These are phyloP conservation scores for Diospyros lotus DNA, from an alignment of 148 eudicot genomes.

Conservation along the genomic window DNA sequence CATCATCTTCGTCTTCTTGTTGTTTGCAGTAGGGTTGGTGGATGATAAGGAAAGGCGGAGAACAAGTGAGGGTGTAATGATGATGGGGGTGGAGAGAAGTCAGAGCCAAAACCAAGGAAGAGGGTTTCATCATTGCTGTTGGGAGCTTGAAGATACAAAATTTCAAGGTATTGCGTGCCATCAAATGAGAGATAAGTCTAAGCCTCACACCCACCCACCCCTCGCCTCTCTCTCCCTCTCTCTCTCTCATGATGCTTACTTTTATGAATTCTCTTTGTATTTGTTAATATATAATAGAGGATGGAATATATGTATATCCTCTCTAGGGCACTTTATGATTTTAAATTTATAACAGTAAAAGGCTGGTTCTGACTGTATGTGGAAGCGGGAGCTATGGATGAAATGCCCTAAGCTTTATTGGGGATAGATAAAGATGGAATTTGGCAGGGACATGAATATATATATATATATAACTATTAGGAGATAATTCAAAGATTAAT, in stretches of 20 bases:
- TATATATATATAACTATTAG: background rate
- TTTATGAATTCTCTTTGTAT: background rate
- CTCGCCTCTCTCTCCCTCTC: conserved; percentile 2
- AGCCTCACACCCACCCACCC: background rate
- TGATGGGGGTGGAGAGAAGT: conserved; percentile 9
- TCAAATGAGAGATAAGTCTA: too few relatives aligned
- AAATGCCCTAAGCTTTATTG: conserved; percentile 15
- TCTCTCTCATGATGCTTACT: background rate
- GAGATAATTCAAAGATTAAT: too few relatives aligned
- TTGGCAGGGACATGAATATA: conserved; percentile 13
- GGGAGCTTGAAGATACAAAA: conserved; percentile 11
- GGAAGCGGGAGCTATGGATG: background rate
- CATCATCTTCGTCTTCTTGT: background rate
- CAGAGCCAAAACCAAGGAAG: conserved; percentile 7
- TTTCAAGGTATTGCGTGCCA: conserved; percentile 21
- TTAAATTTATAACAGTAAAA: conserved; percentile 2
- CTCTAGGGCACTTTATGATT: background rate
- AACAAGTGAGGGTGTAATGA: conserved; percentile 18
- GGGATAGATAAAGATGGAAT: conserved; percentile 20
- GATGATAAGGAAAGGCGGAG: conserved; percentile 7
- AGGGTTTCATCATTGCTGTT: conserved; percentile 23
- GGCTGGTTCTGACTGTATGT: conserved; percentile 20
- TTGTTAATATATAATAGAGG: too few relatives aligned
- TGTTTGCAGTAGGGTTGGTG: conserved; percentile 7
- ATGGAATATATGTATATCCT: too few relatives aligned